phyloP scores from a whole-genome alignment of 2,329 filamentous ascomycete species.

The Ceratocystis albifundus region DNA sequence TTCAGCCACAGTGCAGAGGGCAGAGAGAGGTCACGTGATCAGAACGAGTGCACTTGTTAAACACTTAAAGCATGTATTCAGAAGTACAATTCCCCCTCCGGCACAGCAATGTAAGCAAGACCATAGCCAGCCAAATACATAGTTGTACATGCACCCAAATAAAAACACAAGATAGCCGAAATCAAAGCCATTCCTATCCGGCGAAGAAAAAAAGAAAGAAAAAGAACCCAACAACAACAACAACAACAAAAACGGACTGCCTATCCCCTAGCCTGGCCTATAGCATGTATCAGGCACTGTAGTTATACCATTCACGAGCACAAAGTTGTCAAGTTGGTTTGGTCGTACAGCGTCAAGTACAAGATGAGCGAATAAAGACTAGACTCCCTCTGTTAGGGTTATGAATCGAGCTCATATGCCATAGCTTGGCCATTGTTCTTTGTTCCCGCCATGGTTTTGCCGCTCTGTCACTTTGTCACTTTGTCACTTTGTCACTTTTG shows the following conservation, averaged over 20 bases:
- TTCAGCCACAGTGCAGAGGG: too few species aligned
- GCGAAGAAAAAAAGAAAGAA: too few species aligned
- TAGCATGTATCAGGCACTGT: not conserved
- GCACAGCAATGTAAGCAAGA: not conserved
- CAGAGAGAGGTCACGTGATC: too few species aligned
- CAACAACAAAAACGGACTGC: too few species aligned
- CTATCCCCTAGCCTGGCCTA: not conserved
- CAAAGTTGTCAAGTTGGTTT: not conserved
- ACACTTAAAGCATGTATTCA: too few species aligned
- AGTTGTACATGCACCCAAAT: not conserved
- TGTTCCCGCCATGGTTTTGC: not conserved
- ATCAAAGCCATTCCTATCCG: not conserved
- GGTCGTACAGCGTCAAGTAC: not conserved
- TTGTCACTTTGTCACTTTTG: conserved; percentile 4
- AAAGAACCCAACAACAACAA: too few species aligned
- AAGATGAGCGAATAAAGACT: not conserved
- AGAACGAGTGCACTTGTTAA: too few species aligned
- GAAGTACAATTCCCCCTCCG: too few species aligned
- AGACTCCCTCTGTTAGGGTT: not conserved
- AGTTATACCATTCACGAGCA: not conserved
- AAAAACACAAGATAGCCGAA: not conserved
- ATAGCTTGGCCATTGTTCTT: not conserved
- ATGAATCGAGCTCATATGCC: not conserved
- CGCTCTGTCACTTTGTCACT: not conserved
- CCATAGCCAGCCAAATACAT: not conserved